Evolutionary conservation across 2,329 filamentous ascomycete genomes (phyloP), one percentile per base, ranked within the genome.

Genomic region (Hypoxylon sp.): DNA sequence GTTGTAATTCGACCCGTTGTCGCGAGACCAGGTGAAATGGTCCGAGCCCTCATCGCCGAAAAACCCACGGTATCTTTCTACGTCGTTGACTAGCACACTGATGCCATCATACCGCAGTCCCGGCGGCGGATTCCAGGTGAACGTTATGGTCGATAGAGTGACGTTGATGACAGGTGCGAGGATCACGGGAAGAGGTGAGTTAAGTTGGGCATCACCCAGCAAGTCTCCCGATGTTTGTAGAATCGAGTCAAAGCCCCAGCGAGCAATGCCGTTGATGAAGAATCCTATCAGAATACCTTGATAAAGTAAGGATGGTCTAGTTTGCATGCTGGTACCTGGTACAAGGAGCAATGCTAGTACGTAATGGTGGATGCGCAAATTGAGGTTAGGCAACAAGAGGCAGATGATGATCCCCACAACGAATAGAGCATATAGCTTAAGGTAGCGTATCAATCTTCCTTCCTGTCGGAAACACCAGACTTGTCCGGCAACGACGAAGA

Each of bases 161-260:
- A 75, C 78, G 41, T 77, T 83, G 68, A 88, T 86, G 70, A 79
- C 75, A 0, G 85, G 88, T 28, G 75, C 72, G 23, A 82, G 73
- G 25, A 89, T 81, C 0, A 70, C 80, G 45, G 85, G 93, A 1
- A 96, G 83, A 0, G 87, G 80, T 0, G 89, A 89, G 10, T 88
- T 88, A 38, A 86, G 79, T 64, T 89, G 87, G 0, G 87, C 88
- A 70, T 91, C 90, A n/a, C 88, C 89, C 59, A 89, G 89, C 23
- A 99, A 81, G 0, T 90, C 89, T 0, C 80, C 85, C 0, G 92
- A 88, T 0, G 96, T 98, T 80, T 99, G 91, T 14, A 99, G 86
- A 50, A 99, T 89, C 0, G 91, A 87, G 68, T 93, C 94, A 78
- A 97, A 99, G 0, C 94, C 94, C 96, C 96, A 98, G 46, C 95